Conservation (phyloP, 2,329 filamentous ascomycete genomes). For the Aspergillus sp. region DNA sequence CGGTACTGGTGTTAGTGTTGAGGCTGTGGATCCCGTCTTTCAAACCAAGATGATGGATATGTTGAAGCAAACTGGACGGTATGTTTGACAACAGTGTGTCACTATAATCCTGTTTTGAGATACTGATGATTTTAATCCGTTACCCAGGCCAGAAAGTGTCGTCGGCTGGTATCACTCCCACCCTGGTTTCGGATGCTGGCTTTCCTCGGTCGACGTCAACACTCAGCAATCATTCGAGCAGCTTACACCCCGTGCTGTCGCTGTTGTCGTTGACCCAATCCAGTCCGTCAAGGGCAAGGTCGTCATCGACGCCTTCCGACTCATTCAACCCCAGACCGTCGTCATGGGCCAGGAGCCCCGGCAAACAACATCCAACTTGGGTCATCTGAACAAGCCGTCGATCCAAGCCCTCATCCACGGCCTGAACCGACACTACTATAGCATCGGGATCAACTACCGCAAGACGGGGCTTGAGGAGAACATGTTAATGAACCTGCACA, state of each 20-base stretch:
- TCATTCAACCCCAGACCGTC: constrained; percentile 94
- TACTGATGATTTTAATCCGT: constrained; percentile 5
- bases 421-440: constrained; percentile 98
- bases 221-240: constrained; percentile 99
- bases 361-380: constrained; percentile 94
- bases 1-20: constrained; percentile 94
- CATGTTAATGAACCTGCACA: constrained; percentile 99
- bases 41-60: constrained; percentile 99
- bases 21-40: constrained; percentile 96
- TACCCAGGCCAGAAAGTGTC: constrained; percentile 76
- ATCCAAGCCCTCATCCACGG: constrained; percentile 98
- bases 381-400: constrained; percentile 98
- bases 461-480: constrained; percentile 98
- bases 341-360: constrained; percentile 97
- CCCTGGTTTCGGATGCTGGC: constrained; percentile 97
- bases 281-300: constrained; percentile 99
- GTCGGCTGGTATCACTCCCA: constrained; percentile 99
- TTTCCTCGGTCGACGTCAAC: constrained; percentile 98
- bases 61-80: constrained; percentile 94
- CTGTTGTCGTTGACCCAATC: constrained; percentile 96
- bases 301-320: constrained; percentile 96
- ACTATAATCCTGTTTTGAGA: background rate
- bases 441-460: constrained; percentile 94
- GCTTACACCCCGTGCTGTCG: constrained; percentile 89
- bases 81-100: constrained; percentile 22